phyloP scores from a whole-genome alignment of 176 grass and related monocot species.

The Zea mays region DNA sequence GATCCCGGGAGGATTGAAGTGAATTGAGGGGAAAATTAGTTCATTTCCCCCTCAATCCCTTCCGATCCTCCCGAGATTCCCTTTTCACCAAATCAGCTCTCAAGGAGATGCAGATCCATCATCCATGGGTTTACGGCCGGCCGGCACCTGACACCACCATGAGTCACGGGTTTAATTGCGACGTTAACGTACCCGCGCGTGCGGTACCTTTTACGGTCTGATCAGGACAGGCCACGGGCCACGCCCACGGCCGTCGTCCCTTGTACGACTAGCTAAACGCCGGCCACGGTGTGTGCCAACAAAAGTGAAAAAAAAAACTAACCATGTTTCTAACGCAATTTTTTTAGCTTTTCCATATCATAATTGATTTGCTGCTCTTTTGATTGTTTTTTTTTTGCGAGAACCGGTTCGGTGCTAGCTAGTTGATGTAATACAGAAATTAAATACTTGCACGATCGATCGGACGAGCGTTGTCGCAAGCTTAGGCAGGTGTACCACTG shows the following conservation, averaged over 20 bases:
- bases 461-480: neutral
- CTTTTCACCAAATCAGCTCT: too few species aligned
- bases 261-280: constrained; percentile 3
- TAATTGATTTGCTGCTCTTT: constrained; percentile 1
- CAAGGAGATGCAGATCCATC: too few species aligned
- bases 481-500: constrained; percentile 39
- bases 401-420: neutral
- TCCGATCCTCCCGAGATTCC: too few species aligned
- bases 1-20: too few species aligned
- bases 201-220: neutral
- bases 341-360: constrained; percentile 6
- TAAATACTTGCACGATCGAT: constrained; percentile 34
- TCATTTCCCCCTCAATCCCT: too few species aligned
- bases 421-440: constrained; percentile 5
- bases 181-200: neutral
- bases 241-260: neutral
- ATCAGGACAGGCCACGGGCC: neutral
- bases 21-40: too few species aligned
- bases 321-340: neutral
- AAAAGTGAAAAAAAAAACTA: constrained; percentile 20
- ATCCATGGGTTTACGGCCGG: neutral
- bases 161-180: neutral
- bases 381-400: neutral
- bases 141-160: neutral
- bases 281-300: neutral